These are phyloP conservation scores for Fusarium succisae DNA, from an alignment of 2,329 filamentous ascomycete species.

Conservation along the genomic window DNA sequence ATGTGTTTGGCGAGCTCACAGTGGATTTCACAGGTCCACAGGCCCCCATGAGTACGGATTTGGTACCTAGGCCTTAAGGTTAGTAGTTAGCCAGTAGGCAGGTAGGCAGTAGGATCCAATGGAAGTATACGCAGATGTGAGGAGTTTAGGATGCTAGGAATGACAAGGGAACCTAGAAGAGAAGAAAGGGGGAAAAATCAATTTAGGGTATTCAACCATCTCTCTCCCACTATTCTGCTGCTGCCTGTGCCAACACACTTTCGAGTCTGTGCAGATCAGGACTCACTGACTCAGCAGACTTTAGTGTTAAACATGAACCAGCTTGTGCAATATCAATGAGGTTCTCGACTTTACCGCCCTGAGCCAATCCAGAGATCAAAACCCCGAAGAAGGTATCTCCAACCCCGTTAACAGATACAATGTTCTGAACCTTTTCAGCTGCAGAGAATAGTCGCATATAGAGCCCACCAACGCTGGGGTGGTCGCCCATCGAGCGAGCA, in stretches of 20 bases:
- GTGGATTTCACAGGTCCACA: neutral
- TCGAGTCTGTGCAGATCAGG: conserved; percentile 60
- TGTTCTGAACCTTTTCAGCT: conserved; percentile 71
- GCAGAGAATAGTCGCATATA: conserved; percentile 82
- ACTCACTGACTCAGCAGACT: conserved; percentile 78
- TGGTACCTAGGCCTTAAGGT: too few relatives aligned
- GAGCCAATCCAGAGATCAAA: conserved; percentile 79
- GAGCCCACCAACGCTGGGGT: conserved; percentile 73
- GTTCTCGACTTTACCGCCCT: conserved; percentile 64
- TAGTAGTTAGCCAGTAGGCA: neutral
- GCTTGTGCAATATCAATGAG: conserved; percentile 83
- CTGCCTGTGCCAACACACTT: conserved; percentile 46
- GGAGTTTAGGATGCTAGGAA: neutral
- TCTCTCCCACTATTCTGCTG: conserved; percentile 13
- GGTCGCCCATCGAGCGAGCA: conserved; percentile 64
- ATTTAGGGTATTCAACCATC: neutral
- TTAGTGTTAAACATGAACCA: conserved; percentile 82
- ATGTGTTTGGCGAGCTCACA: neutral
- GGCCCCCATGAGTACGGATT: neutral
- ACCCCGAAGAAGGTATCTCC: conserved; percentile 94
- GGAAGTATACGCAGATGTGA: neutral
- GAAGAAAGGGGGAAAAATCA: neutral
- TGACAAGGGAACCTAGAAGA: neutral
- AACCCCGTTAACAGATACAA: conserved; percentile 92
- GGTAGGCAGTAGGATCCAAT: neutral